Evolutionary conservation across 768 basidiomycete genomes (phyloP).

Genomic region (Termitomyces eurrhizus): DNA sequence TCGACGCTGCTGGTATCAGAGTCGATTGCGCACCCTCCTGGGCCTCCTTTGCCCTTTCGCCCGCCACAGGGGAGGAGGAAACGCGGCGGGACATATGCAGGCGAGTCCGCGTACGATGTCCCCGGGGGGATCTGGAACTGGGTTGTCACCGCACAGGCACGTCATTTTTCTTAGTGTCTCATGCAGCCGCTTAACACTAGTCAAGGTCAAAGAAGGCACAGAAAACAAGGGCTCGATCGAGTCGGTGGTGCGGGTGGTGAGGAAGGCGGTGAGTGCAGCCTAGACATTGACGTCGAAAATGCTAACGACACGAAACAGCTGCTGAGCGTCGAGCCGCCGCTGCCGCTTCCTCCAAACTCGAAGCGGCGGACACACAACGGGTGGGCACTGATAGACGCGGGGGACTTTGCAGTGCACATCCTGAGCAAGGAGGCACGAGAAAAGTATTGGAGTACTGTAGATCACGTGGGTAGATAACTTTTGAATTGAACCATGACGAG

Average conservation of each 20-base stretch:
- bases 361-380: constrained; percentile 60
- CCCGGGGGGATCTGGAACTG: constrained; percentile 70
- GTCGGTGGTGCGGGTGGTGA: constrained; percentile 62
- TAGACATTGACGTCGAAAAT: not conserved
- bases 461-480: constrained; percentile 14
- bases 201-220: constrained; percentile 79
- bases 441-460: constrained; percentile 52
- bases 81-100: constrained; percentile 64
- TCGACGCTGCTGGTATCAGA: constrained; percentile 50
- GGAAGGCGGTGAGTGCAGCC: constrained; percentile 57
- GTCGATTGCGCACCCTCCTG: constrained; percentile 45
- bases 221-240: constrained; percentile 78
- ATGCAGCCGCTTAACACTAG: constrained; percentile 4
- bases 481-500: constrained; percentile 49
- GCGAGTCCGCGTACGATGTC: constrained; percentile 53
- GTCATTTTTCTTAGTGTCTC: constrained; percentile 3
- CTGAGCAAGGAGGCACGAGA: constrained; percentile 62
- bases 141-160: constrained; percentile 70
- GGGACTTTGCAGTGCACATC: constrained; percentile 77
- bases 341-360: constrained; percentile 60
- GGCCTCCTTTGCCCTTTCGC: constrained; percentile 56
- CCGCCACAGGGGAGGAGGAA: constrained; percentile 59
- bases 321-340: constrained; percentile 50
- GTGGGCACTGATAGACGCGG: constrained; percentile 84
- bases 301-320: constrained; percentile 37